phyloP scores from a whole-genome alignment of 129 eudicot species.

The Apium graveolens region DNA sequence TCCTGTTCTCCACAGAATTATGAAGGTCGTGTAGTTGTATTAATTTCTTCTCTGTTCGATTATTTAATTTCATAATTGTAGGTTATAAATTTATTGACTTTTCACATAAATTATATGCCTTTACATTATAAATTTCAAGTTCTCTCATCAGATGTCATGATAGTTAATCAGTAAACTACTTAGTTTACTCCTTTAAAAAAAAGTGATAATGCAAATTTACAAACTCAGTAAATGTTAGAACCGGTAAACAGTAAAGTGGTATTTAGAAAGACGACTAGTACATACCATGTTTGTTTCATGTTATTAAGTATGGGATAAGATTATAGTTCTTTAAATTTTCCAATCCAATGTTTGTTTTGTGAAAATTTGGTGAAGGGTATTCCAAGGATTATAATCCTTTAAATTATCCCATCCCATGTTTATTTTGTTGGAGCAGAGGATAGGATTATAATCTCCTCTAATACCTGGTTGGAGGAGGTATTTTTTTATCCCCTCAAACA shows the following conservation, averaged over 20 bases:
- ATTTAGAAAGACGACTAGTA: not conserved
- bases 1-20: slow-evolving; percentile 52
- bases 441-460: too few species aligned
- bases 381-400: too few species aligned
- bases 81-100: not conserved
- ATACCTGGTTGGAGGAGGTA: too few species aligned
- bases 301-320: too few species aligned
- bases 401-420: too few species aligned
- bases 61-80: not conserved
- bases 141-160: not conserved
- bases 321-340: too few species aligned
- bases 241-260: not conserved
- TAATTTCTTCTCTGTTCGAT: not conserved
- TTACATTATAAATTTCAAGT: too few species aligned
- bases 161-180: not conserved
- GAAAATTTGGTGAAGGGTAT: too few species aligned
- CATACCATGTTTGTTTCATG: too few species aligned
- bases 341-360: too few species aligned
- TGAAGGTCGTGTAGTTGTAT: slow-evolving; percentile 54
- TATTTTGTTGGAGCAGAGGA: too few species aligned
- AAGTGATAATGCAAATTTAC: not conserved
- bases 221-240: not conserved
- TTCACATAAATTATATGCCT: not conserved
- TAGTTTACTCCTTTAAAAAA: not conserved
- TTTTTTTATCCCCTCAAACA: too few species aligned